Conservation (phyloP, 2,329 filamentous ascomycete genomes). For the Corynespora cassiicola region DNA sequence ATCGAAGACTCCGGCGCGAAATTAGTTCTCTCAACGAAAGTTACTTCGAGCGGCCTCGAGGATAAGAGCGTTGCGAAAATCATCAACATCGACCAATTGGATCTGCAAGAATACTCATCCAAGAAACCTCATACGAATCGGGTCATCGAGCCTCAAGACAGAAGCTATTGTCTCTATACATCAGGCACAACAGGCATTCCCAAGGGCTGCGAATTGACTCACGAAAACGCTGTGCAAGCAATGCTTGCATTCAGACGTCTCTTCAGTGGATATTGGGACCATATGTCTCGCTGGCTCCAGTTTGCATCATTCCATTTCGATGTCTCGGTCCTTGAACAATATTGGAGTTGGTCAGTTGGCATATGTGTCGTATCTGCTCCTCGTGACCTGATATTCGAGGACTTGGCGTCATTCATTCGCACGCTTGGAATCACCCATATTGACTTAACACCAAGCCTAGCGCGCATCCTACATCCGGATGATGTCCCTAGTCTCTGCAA, state of each 20-base stretch:
- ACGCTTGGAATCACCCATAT: slow-evolving; percentile 83
- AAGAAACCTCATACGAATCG: slow-evolving; percentile 34
- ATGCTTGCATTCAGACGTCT: slow-evolving; percentile 85
- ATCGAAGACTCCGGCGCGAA: slow-evolving; percentile 73
- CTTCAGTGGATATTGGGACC: slow-evolving; percentile 77
- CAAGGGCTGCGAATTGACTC: slow-evolving; percentile 87
- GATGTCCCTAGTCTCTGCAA: slow-evolving; percentile 80
- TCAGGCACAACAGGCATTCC: slow-evolving; percentile 86
- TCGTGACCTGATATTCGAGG: slow-evolving; percentile 83
- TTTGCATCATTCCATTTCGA: slow-evolving; percentile 96
- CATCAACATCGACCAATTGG: slow-evolving; percentile 54
- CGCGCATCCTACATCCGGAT: slow-evolving; percentile 76
- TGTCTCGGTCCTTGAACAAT: slow-evolving; percentile 90
- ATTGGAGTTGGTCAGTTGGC: slow-evolving; percentile 93
- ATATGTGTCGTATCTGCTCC: slow-evolving; percentile 84
- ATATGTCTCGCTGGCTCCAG: slow-evolving; percentile 81
- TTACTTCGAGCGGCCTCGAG: slow-evolving; percentile 49
- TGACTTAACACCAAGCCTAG: slow-evolving; percentile 87
- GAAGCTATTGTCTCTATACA: slow-evolving; percentile 86
- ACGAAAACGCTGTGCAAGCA: slow-evolving; percentile 87
- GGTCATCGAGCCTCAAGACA: slow-evolving; percentile 56
- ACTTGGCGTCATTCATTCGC: slow-evolving; percentile 76
- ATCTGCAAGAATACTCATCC: slow-evolving; percentile 41
- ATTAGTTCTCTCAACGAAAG: slow-evolving; percentile 66
- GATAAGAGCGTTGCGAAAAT: slow-evolving; percentile 44